Percentiles rank a stretch among this genome's conserved stretches.
phyloP scores from a whole-genome alignment of 2,329 filamentous ascomycete genomes.

The Zalaria sp. region DNA sequence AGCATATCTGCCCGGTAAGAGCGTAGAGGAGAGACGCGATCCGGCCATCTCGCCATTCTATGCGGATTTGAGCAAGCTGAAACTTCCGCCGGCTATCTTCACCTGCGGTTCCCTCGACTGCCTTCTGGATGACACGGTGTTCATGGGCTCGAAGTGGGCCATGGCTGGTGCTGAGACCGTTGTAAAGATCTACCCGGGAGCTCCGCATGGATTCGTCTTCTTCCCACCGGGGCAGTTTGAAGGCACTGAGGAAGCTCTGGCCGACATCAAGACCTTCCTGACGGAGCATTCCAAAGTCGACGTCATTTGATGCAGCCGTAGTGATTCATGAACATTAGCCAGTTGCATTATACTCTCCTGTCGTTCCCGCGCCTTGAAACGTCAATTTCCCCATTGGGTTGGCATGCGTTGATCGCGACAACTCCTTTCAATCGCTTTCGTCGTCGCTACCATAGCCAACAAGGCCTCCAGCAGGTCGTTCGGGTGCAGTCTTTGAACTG shows the following conservation, averaged over 20 bases:
- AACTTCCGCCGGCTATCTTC: slow-evolving; percentile 40
- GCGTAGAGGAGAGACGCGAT: slow-evolving; percentile 25
- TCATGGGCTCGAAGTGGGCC: slow-evolving; percentile 42
- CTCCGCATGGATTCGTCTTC: slow-evolving; percentile 37
- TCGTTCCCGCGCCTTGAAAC: no score
- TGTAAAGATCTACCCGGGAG: slow-evolving; percentile 39
- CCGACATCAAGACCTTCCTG: slow-evolving; percentile 26
- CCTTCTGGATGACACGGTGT: slow-evolving; percentile 36
- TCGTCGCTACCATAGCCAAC: slow-evolving; percentile 87
- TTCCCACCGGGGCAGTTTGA: slow-evolving; percentile 23
- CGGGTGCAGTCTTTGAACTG: slow-evolving; percentile 37
- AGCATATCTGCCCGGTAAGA: slow-evolving; percentile 30
- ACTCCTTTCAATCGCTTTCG: slow-evolving; percentile 43
- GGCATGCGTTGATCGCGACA: no score
- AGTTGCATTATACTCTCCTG: background rate
- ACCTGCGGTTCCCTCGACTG: slow-evolving; percentile 40
- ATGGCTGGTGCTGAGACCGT: slow-evolving; percentile 36
- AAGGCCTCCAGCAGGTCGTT: slow-evolving; percentile 52
- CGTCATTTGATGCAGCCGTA: background rate
- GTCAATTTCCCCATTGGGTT: no score
- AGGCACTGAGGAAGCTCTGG: slow-evolving; percentile 22
- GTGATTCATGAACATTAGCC: background rate
- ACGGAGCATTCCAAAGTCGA: slow-evolving; percentile 7
- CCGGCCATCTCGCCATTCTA: slow-evolving; percentile 37
- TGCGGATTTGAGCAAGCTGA: slow-evolving; percentile 24